Evolutionary conservation across 192 early-diverging fungal genomes (phyloP), one percentile per base, ranked within the genome.

Genomic region (Podila epigama): DNA sequence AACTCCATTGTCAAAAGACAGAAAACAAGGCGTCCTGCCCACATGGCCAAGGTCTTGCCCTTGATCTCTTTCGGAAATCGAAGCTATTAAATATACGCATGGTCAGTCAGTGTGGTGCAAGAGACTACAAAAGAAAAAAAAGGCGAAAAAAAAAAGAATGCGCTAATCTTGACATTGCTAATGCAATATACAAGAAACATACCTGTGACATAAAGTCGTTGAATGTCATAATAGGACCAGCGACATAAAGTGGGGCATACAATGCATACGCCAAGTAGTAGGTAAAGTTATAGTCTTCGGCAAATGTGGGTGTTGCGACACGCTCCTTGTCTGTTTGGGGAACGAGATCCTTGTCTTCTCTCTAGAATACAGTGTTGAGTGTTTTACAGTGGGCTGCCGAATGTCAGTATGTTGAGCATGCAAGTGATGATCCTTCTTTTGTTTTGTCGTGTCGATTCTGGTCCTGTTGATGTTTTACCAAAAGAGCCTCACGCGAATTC

Each of bases 191-290:
- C n/a, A n/a, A n/a, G 22, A 33, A 55, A 52, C 48, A 60, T 77
- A 92, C 85, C 83, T 98, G 96, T 53, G 88, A 86, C 2, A 93
- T 83, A 81, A 94, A 97, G 69, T 93, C 89, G 82, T 98, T 99
- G 83, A 91, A 99, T 0, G 96, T 91, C 64, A 97, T 92, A 42
- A 99, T 97, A 18, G 97, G 97, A 7, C 97, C 97, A 28, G 95
- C 93, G 34, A 98, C 79, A 79, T 94, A 99, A 48, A 99, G 84
- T 4, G 97, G 97, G 18, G 91, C 88, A 60, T 99, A 99, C n/a
- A 93, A 51, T 10, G 92, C 64, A 68, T 94, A 98, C 0, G 89
- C 84, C 63, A 92, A 82, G 72, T 92, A 99, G 75, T 92, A 87
- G 64, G 82, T 56, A 54, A 93, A 84, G 58, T 89, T 91, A 82